These are phyloP conservation scores for Dioscorea zingiberensis DNA, from an alignment of 106 monocot genomes.

Conservation along the genomic window DNA sequence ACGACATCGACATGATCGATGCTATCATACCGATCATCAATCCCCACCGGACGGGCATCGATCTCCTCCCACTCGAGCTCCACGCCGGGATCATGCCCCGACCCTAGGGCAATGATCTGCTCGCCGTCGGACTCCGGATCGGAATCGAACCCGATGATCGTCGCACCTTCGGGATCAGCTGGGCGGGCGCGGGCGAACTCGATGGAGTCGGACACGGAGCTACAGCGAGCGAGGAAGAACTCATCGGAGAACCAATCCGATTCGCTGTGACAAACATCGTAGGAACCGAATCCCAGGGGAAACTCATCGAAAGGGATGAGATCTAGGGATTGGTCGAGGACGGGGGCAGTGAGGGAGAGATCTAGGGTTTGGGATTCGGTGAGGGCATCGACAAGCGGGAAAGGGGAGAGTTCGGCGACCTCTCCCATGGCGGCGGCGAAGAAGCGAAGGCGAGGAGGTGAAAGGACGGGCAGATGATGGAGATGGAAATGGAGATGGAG, in stretches of 20 bases:
- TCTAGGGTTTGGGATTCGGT: too few relatives aligned
- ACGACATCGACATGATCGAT: not conserved
- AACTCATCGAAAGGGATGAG: too few relatives aligned
- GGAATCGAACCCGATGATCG: constrained; percentile 26
- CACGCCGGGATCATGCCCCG: constrained; percentile 1
- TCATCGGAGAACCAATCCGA: constrained; percentile 26
- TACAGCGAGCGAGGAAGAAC: constrained; percentile 20
- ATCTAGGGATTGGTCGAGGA: too few relatives aligned
- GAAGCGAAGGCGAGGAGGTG: too few relatives aligned
- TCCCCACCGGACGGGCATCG: constrained; percentile 16
- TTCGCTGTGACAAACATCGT: too few relatives aligned
- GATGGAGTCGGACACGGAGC: constrained; percentile 16
- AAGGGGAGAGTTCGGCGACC: too few relatives aligned
- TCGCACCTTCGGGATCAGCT: constrained; percentile 13
- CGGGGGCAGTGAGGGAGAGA: too few relatives aligned
- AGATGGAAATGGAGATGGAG: too few relatives aligned
- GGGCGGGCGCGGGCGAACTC: constrained; percentile 19
- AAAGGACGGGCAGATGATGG: too few relatives aligned
- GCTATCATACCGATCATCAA: constrained; percentile 3
- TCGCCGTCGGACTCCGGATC: constrained; percentile 39
- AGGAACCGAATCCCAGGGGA: too few relatives aligned
- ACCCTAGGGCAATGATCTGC: constrained; percentile 27
- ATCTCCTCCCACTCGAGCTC: constrained; percentile 93
- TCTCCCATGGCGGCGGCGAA: too few relatives aligned
- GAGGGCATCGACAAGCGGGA: too few relatives aligned